Base-by-base conservation (phyloP, 352 stramenopile species). In the Globisporangium solare region DNA sequence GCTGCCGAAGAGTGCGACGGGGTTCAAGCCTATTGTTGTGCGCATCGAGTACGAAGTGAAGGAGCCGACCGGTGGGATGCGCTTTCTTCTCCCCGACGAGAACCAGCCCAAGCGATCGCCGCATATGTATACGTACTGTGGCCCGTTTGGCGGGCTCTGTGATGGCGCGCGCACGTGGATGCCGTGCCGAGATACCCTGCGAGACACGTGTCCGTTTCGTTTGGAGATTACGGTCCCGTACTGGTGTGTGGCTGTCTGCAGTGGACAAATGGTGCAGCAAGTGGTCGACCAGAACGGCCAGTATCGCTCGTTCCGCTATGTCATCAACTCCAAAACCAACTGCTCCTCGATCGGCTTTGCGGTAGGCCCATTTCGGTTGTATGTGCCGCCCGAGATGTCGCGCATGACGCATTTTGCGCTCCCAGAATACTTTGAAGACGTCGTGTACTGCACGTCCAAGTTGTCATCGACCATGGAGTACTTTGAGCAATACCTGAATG, bases 41-140 rank as follows among this genome's bases (percentile, higher is more conserved):
- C 69, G 78, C 13, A 65, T 94, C 62, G 80, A 94, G 60, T 94
- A 94, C 69, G 79, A 86, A n/a, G 71, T 94, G 56, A 41, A 74
- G 17, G 70, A 92, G 32, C 84, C 84, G 0, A 73, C 57, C 4
- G 80, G 80, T 27, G 82, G 80, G 6, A 47, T 92, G 43, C 71
- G 84, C 14, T 92, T 94, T 54, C 54, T 94, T 18, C 60, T 94
- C 17, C 84, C 84, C 1, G 74, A 89, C 40, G 74, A 83, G 15
- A 64, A 80, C 63, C 76, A 89, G 42, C 76, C 84, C 14, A 86
- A 84, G 59, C 72, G 82, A 15, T 86, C 70, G 24, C 84, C 84
- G 0, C 84, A 94, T 48, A 91, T 94, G 84, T 94, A 94, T 73
- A 90, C 84, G 56, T 88, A 89, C 61, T 87, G 80, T 58, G 84